phyloP scores from a whole-genome alignment of 495 filamentous ascomycete genomes.

The Podospora comata region DNA sequence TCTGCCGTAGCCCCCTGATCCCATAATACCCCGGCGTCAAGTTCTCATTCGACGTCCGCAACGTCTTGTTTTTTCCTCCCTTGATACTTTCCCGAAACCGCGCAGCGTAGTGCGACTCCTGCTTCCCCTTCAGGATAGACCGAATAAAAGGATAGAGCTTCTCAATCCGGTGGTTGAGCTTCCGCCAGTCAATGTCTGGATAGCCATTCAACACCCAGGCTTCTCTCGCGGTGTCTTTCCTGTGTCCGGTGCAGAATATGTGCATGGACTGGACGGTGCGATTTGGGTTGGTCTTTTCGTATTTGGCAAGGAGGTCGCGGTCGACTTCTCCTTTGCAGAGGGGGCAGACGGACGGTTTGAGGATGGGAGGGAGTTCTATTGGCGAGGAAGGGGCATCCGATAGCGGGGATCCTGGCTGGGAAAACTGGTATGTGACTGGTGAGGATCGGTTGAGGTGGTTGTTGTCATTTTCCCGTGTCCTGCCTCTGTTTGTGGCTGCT shows the following conservation, averaged over 20 bases:
- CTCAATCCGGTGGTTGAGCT: constrained; percentile 60
- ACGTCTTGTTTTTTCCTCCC: constrained; percentile 58
- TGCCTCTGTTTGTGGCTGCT: not conserved
- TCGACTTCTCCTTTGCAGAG: constrained; percentile 65
- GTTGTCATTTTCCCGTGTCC: not conserved
- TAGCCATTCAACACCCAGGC: constrained; percentile 66
- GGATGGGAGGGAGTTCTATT: not conserved
- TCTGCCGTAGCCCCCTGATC: constrained; percentile 63
- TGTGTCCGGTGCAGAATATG: constrained; percentile 72
- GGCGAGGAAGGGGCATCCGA: not conserved
- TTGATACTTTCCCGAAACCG: constrained; percentile 57
- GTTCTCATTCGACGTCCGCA: constrained; percentile 53
- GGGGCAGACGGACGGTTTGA: constrained; percentile 48
- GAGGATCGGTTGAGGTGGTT: not conserved
- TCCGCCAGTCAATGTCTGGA: constrained; percentile 74
- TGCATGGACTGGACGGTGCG: constrained; percentile 61
- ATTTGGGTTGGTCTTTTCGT: constrained; percentile 42
- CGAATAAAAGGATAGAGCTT: constrained; percentile 54
- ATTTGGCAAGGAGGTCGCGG: constrained; percentile 44
- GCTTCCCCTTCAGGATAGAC: constrained; percentile 55
- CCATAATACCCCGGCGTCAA: constrained; percentile 81
- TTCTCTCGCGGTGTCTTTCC: constrained; percentile 52
- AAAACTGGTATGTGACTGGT: not conserved
- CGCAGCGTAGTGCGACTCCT: constrained; percentile 59
- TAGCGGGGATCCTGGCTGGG: not conserved